A percentile compares a stretch with the other conserved stretches of the same genome.
phyloP scores from a whole-genome alignment of 257 asterid species.

The Nicotiana knightiana region DNA sequence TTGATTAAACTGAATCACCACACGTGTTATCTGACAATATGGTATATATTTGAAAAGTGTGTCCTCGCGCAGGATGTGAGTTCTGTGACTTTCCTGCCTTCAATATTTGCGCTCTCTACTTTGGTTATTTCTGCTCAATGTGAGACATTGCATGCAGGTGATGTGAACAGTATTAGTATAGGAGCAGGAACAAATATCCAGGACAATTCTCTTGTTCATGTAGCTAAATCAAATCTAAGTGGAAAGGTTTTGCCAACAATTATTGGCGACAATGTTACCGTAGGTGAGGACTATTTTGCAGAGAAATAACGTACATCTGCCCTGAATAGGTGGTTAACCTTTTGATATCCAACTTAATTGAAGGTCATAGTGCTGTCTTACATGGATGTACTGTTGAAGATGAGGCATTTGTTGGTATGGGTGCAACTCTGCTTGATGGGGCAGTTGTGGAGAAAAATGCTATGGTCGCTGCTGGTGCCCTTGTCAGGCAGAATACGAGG shows the following conservation, averaged over 20 bases:
- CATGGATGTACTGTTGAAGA: conserved; percentile 97
- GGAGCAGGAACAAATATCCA: conserved; percentile 94
- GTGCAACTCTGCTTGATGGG: conserved; percentile 95
- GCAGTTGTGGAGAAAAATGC: conserved; percentile 88
- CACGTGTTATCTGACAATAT: not conserved
- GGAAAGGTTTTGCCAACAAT: conserved; percentile 86
- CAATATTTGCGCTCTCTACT: not conserved
- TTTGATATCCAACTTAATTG: conserved; percentile 15
- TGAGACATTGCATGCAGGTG: conserved; percentile 44
- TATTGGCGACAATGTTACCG: conserved; percentile 88
- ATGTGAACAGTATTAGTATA: conserved; percentile 70
- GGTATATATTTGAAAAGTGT: not conserved
- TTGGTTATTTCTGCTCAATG: not conserved
- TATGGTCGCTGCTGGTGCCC: conserved; percentile 99
- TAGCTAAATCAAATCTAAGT: conserved; percentile 81
- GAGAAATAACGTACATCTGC: not conserved
- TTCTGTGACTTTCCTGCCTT: not conserved
- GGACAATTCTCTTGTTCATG: conserved; percentile 93
- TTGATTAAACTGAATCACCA: too few species aligned
- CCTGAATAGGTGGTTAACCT: conserved; percentile 3
- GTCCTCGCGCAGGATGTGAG: not conserved
- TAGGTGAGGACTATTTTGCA: conserved; percentile 50
- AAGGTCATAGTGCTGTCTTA: conserved; percentile 91
- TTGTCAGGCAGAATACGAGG: conserved; percentile 87
- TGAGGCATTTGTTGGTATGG: conserved; percentile 95